Base-by-base conservation (phyloP, 75 land plant genomes). In the Cryptomeria japonica region DNA sequence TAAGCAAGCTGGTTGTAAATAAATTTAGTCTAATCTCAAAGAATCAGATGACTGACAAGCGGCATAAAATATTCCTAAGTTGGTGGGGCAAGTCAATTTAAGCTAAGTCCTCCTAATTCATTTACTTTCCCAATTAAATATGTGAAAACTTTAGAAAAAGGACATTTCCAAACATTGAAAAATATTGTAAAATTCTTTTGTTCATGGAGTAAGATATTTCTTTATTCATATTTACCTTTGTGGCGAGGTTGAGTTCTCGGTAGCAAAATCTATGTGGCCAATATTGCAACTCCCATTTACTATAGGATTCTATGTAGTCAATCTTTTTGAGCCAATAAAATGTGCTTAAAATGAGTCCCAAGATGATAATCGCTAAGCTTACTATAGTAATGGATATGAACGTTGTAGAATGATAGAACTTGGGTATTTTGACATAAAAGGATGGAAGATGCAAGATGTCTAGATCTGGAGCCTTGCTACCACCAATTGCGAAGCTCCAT, bases 371-470 rank as follows among this genome's bases (percentile, higher is more conserved):
- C 9, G 9, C 2, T 11, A 12, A 32, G 13, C 31, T 1, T 32
- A 72, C 0, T n/a, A n/a, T 72, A 72, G 9, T 32, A 11, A n/a
- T n/a, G 14, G 36, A n/a, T 32, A 72, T n/a, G 6, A 72, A 72
- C 14, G 1, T 72, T 72, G 76, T 10, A n/a, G 76, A 72, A 0
- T n/a, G 0, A 36, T 72, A 72, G 34, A 72, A 72, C 12, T 72
- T 72, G 36, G 76, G 36, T 36, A n/a, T 31, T 72, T 28, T 28
- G 32, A 72, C 55, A 10, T 85, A 89, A 49, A 91, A 83, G 5
- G 88, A 80, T 38, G 94, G 94, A 3, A 93, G 89, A 12, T 86
- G 72, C 8, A 77, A 38, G 3, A 91, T 84, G 86, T 87, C 46
- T 42, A 93, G 83, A 22, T 89, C 46, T 44, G 32, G 28, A 6